Conservation (phyloP, 1,284 basidiomycete species). For the Apiotrichum akiyoshidainum region DNA sequence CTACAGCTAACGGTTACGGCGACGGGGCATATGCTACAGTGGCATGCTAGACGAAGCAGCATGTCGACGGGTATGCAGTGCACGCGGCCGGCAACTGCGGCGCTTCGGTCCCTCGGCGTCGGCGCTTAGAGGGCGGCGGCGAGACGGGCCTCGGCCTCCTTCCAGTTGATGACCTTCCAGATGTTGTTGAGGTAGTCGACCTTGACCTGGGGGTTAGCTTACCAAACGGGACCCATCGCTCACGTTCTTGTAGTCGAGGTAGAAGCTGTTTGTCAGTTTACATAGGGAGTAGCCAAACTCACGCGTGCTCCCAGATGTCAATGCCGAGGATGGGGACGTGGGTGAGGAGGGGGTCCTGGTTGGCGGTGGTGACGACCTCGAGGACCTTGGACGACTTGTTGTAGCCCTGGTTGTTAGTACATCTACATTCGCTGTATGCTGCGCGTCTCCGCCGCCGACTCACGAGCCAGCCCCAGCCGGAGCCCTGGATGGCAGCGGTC, state of each 20-base stretch:
- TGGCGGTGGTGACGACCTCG: slow-evolving; percentile 84
- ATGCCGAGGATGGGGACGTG: slow-evolving; percentile 90
- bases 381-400: slow-evolving; percentile 69
- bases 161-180: slow-evolving; percentile 90
- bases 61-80: too few relatives aligned
- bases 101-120: not conserved
- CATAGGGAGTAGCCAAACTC: slow-evolving; percentile 8
- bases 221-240: not conserved
- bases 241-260: slow-evolving; percentile 89
- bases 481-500: slow-evolving; percentile 93
- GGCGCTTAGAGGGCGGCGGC: slow-evolving; percentile 54
- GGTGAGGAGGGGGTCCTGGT: slow-evolving; percentile 90
- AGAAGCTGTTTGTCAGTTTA: slow-evolving; percentile 52
- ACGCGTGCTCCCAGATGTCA: slow-evolving; percentile 75
- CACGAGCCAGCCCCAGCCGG: slow-evolving; percentile 96
- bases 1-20: too few relatives aligned
- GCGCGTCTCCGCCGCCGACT: slow-evolving; percentile 34
- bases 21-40: too few relatives aligned
- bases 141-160: slow-evolving; percentile 76
- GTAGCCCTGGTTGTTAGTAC: slow-evolving; percentile 59
- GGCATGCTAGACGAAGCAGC: too few relatives aligned
- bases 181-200: slow-evolving; percentile 83
- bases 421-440: not conserved
- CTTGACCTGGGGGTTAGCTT: slow-evolving; percentile 53
- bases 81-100: too few relatives aligned